Evolutionary conservation across 768 basidiomycete genomes (phyloP), one percentile per base, ranked within the genome.

Genomic region (Mycena albidolilacea): DNA sequence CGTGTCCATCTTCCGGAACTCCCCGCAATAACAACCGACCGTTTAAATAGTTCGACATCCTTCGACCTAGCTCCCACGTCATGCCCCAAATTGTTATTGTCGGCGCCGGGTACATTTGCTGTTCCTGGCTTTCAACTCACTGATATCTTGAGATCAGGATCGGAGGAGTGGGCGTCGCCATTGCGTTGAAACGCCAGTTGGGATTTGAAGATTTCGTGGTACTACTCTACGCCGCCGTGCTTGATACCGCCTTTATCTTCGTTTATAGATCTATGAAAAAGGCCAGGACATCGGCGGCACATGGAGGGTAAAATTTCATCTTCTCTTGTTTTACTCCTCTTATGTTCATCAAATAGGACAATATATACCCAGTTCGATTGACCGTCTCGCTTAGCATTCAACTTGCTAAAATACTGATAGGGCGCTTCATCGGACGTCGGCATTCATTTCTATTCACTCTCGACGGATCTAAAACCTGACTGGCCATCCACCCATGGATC

Each of bases 361-460:
- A 85, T 50, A 78, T 77, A 6, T 84, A 83, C 62, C 83, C 84
- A 8, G 82, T 84, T 54, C 70, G 71, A 39, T 37, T 21, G 12
- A 43, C 35, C 23, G 46, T 23, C 60, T 15, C 0, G 15, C 14
- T 67, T 4, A 21, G 21, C 0, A 46, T 30, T 6, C 61, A 62
- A 8, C 2, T 79, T 58, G 78, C 77, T 46, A 78, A 81, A 39
- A 80, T 78, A n/a, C 78, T 77, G 43, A 9, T 5, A 87, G 88
- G 87, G 35, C 84, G 87, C 76, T 78, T 69, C 84, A 3, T 88
- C 86, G 0, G 88, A 88, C 67, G 77, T 87, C 15, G 71, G 77
- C 7, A 82, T 84, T 64, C 80, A 83, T 55, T 85, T 84, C 77
- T 88, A 87, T 73, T 85, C 84, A 23, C 80, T 87, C 15, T 88